phyloP scores from a whole-genome alignment of 768 basidiomycete genomes.

The Panellus pusillus region DNA sequence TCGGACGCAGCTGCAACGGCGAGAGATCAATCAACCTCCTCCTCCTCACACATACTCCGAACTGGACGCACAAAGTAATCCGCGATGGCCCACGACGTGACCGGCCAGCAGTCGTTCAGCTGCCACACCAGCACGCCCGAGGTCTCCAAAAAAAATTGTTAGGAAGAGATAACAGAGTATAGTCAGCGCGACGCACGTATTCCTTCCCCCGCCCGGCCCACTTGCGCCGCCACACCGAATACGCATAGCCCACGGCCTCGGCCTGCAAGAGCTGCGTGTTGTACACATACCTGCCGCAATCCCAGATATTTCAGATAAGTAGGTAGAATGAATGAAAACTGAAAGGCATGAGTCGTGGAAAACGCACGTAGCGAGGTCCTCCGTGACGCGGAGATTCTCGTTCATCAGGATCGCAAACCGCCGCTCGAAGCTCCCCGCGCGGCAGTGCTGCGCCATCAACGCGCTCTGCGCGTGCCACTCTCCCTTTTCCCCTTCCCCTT shows the following conservation, averaged over 20 bases:
- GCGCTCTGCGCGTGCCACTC: constrained; percentile 60
- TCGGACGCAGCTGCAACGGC: constrained; percentile 73
- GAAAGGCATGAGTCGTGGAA: no score
- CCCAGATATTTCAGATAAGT: no score
- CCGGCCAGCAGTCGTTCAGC: constrained; percentile 87
- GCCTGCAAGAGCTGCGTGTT: constrained; percentile 91
- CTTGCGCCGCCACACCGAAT: constrained; percentile 78
- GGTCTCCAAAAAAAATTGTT: constrained; percentile 42
- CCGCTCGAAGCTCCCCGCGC: constrained; percentile 53
- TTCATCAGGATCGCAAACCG: constrained; percentile 61
- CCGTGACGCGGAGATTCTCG: constrained; percentile 51
- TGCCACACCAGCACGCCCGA: constrained; percentile 91
- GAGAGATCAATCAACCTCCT: no score
- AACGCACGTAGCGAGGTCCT: constrained; percentile 51
- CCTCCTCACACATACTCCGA: no score
- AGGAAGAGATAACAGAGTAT: neutral
- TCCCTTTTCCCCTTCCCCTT: constrained; percentile 13
- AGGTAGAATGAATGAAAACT: no score
- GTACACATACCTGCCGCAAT: constrained; percentile 76
- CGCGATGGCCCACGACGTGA: constrained; percentile 83
- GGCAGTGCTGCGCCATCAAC: constrained; percentile 59
- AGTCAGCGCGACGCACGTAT: constrained; percentile 41
- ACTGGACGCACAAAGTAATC: constrained; percentile 88
- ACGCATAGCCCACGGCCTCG: constrained; percentile 79
- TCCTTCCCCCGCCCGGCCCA: constrained; percentile 80